phyloP scores from a whole-genome alignment of 352 stramenopile species.

The Pythium apleroticum region DNA sequence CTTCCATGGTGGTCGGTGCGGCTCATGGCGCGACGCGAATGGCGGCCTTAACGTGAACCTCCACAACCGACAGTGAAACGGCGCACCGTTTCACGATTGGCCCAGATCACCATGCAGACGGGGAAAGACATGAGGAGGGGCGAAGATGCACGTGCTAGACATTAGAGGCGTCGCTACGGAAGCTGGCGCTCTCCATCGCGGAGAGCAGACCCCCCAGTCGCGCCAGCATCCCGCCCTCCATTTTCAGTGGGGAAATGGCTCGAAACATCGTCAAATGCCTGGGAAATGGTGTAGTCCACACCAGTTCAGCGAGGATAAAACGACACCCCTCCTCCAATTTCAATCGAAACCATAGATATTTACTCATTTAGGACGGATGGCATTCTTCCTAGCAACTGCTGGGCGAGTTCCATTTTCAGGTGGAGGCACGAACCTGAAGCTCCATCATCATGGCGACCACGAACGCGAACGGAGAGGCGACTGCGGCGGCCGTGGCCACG shows the following conservation, averaged over 20 bases:
- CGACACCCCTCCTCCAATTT: not conserved
- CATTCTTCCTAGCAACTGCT: not conserved
- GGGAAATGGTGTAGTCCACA: conserved; percentile 17
- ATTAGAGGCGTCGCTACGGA: not conserved
- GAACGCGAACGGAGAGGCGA: conserved; percentile 7
- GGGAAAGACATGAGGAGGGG: not conserved
- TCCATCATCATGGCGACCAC: not conserved
- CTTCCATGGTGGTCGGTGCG: not conserved
- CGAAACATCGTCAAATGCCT: conserved; percentile 1
- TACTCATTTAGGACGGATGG: not conserved
- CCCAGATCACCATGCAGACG: not conserved
- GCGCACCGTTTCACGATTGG: conserved; percentile 7
- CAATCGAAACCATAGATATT: too few species aligned
- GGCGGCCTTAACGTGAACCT: not conserved
- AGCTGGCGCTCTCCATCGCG: not conserved
- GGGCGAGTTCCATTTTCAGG: too few species aligned
- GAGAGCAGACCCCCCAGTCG: not conserved
- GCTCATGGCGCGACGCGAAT: not conserved
- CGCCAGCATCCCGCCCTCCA: too few species aligned
- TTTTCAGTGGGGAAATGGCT: conserved; percentile 2
- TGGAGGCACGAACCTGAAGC: too few species aligned
- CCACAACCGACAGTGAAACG: conserved; percentile 5
- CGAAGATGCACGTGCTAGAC: not conserved
- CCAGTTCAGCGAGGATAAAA: not conserved
- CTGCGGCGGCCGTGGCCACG: not conserved